Evolutionary conservation across 2,329 filamentous ascomycete species (phyloP).

Genomic region (Hypoxylon sp.): DNA sequence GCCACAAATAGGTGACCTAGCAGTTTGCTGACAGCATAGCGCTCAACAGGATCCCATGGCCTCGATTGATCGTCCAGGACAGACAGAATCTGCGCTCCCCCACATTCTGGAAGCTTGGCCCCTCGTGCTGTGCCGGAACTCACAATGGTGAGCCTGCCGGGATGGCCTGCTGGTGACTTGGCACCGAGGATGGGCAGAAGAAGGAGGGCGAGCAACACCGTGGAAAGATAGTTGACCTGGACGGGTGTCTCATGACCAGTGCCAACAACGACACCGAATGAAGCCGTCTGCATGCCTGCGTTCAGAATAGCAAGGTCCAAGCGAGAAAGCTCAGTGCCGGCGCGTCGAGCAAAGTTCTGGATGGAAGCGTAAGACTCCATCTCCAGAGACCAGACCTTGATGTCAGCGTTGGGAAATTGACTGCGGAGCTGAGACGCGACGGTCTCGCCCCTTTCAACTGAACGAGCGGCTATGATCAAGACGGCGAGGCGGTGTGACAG

Average conservation of each 20-base stretch:
- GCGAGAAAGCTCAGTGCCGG: background rate
- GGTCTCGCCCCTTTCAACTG: too few species aligned
- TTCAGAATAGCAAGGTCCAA: background rate
- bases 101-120: background rate
- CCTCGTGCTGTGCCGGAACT: background rate
- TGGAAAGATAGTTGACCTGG: background rate
- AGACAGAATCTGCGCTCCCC: too few species aligned
- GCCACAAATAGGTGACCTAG: conserved; percentile 13
- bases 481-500: background rate
- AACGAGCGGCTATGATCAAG: background rate
- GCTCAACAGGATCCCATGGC: conserved; percentile 40
- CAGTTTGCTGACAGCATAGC: conserved; percentile 21
- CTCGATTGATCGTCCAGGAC: too few species aligned
- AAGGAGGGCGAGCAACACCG: background rate
- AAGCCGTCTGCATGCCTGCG: background rate
- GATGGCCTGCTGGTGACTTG: background rate
- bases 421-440: background rate
- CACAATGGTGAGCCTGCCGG: background rate
- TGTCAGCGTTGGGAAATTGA: background rate
- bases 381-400: background rate
- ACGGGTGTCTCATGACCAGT: background rate
- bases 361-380: background rate
- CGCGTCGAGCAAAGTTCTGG: background rate
- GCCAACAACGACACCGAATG: background rate
- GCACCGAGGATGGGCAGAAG: background rate